These are phyloP conservation scores for Boletus coccyginus DNA, from an alignment of 768 basidiomycete genomes.

Conservation along the genomic window DNA sequence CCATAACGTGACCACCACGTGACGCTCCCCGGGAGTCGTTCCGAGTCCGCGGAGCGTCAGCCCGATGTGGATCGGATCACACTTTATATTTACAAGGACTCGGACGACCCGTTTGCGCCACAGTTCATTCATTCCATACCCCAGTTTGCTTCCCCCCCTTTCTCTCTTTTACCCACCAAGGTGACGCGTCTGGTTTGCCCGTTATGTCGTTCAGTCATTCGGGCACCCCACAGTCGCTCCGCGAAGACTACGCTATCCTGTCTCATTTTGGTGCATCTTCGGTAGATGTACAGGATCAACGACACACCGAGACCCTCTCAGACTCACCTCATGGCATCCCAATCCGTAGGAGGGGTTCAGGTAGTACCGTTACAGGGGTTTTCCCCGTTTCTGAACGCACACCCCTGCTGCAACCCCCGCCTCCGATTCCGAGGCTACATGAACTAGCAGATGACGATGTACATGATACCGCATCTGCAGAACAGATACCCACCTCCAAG, in stretches of 20 bases:
- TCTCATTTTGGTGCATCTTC: constrained; percentile 45
- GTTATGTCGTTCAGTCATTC: constrained; percentile 18
- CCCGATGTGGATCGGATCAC: too few species aligned
- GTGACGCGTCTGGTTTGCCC: background rate
- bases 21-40: too few species aligned
- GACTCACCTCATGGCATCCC: constrained; percentile 19
- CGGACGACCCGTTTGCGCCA: too few species aligned
- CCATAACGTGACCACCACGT: too few species aligned
- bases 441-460: constrained; percentile 40
- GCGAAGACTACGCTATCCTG: constrained; percentile 64
- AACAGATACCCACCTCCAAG: constrained; percentile 22
- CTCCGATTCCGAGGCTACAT: constrained; percentile 54
- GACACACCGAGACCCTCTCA: constrained; percentile 1
- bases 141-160: too few species aligned
- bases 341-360: constrained; percentile 10
- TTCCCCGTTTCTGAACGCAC: constrained; percentile 45
- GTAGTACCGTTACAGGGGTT: background rate
- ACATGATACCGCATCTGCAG: constrained; percentile 5
- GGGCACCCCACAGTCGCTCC: constrained; percentile 41
- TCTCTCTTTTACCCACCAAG: background rate
- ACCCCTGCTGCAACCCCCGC: constrained; percentile 47
- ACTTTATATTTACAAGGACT: too few species aligned
- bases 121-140: too few species aligned
- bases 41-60: too few species aligned
- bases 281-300: constrained; percentile 4